phyloP scores from a whole-genome alignment of 148 eudicot species.

The Spergularia bocconei region DNA sequence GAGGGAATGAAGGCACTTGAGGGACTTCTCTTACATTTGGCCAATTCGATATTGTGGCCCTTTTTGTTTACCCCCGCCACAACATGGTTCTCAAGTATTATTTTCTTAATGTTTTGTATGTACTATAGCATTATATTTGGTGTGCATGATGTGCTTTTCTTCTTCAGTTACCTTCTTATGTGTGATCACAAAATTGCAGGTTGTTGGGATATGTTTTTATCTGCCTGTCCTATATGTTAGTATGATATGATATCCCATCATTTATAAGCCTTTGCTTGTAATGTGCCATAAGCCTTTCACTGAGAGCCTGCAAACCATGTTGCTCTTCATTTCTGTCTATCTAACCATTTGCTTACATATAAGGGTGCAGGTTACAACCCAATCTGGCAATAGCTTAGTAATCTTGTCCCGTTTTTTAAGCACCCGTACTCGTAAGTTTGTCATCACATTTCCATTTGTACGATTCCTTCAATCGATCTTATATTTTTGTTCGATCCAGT shows the following conservation, averaged over 20 bases:
- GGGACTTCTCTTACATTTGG: too few species aligned
- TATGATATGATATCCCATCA: background rate
- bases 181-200: background rate
- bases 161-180: background rate
- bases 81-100: background rate
- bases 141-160: background rate
- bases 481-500: background rate
- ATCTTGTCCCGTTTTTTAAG: conserved; percentile 75
- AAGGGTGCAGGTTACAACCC: conserved; percentile 42
- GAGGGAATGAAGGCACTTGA: too few species aligned
- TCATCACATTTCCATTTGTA: conserved; percentile 11
- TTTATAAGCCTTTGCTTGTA: background rate
- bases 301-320: background rate
- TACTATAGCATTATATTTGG: background rate
- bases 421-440: conserved; percentile 65
- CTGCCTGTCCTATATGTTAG: too few species aligned
- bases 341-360: conserved; percentile 9
- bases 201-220: background rate
- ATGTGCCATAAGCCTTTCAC: background rate
- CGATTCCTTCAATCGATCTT: background rate
- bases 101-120: background rate
- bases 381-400: conserved; percentile 80
- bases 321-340: background rate
- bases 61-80: background rate
- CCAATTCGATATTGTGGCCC: background rate